These are phyloP conservation scores for Lactarius hatsudake DNA, from an alignment of 768 basidiomycete species.

Conservation along the genomic window DNA sequence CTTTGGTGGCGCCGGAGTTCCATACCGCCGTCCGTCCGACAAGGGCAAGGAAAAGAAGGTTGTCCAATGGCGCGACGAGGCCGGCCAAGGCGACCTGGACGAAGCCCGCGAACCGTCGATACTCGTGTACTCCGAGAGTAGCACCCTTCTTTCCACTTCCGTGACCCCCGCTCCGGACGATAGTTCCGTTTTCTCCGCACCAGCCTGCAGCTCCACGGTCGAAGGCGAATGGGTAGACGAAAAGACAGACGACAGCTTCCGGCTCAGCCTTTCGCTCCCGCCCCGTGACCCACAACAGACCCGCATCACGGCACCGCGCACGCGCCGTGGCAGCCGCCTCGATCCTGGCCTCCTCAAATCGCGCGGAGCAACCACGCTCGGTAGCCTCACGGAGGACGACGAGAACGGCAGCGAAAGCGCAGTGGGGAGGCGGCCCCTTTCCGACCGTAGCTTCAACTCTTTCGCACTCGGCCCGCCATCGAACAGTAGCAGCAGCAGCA, in stretches of 20 bases:
- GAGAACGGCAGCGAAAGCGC: conserved; percentile 43
- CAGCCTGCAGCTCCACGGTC: conserved; percentile 41
- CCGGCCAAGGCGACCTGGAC: conserved; percentile 75
- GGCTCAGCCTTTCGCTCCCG: conserved; percentile 45
- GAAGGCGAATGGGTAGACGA: conserved; percentile 93
- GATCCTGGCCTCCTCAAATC: conserved; percentile 66
- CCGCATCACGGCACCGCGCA: conserved; percentile 18
- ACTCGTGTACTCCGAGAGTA: conserved; percentile 25
- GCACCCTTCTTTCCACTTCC: conserved; percentile 30
- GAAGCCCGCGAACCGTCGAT: conserved; percentile 45
- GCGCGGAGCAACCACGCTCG: conserved; percentile 47
- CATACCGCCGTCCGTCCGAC: conserved; percentile 63
- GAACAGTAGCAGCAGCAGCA: conserved; percentile 36
- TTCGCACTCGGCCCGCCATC: conserved; percentile 44
- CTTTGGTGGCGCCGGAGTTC: conserved; percentile 42
- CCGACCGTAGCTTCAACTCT: conserved; percentile 67
- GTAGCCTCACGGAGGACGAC: conserved; percentile 71
- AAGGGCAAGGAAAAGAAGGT: conserved; percentile 61
- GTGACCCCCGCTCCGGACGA: conserved; percentile 41
- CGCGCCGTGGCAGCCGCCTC: conserved; percentile 57
- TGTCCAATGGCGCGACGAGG: conserved; percentile 87
- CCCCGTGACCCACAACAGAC: conserved; percentile 25
- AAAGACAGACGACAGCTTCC: conserved; percentile 75
- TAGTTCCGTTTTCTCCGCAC: conserved; percentile 38
- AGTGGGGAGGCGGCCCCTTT: conserved; percentile 44